Percentiles rank a stretch among this genome's conserved stretches.
Conservation (phyloP, 2,329 filamentous ascomycete species). For the Penicillium oxalicum region DNA sequence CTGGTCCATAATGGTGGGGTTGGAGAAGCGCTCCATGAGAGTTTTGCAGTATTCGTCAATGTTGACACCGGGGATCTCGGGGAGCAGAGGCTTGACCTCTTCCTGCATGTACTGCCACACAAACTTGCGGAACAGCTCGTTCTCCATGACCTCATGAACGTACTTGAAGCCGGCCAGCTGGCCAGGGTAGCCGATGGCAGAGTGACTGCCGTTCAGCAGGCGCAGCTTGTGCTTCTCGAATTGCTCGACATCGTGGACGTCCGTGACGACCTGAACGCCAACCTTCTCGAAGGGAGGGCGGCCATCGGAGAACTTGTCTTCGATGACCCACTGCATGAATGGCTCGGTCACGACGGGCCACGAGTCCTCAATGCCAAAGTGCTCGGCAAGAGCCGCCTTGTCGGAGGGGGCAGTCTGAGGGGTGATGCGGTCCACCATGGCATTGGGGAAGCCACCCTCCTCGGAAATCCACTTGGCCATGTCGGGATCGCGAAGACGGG, state of each 20-base stretch:
- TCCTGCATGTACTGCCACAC: conserved; percentile 52
- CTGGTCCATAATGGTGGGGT: conserved; percentile 53
- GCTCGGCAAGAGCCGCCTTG: conserved; percentile 40
- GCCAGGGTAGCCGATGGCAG: conserved; percentile 48
- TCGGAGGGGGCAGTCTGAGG: conserved; percentile 46
- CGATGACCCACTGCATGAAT: conserved; percentile 53
- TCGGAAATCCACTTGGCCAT: conserved; percentile 47
- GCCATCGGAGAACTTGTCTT: conserved; percentile 49
- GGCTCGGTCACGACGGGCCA: conserved; percentile 54
- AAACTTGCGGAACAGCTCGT: conserved; percentile 45
- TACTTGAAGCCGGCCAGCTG: conserved; percentile 50
- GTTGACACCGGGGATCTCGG: conserved; percentile 46
- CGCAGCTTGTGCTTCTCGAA: conserved; percentile 55
- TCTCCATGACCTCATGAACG: conserved; percentile 50
- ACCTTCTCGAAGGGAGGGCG: conserved; percentile 50
- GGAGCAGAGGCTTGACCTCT: conserved; percentile 50
- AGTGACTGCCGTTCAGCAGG: conserved; percentile 50
- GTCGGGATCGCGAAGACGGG: conserved; percentile 43
- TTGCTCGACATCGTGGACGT: conserved; percentile 49
- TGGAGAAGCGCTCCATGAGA: conserved; percentile 51
- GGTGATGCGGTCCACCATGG: conserved; percentile 53
- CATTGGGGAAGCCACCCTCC: conserved; percentile 49
- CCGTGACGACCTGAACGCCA: conserved; percentile 48
- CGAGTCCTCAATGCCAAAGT: conserved; percentile 45
- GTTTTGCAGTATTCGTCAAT: conserved; percentile 50